Percentiles rank a stretch among this genome's conserved stretches.
These are phyloP conservation scores for Coemansia sp. DNA, from an alignment of 371 early-diverging fungal genomes.

Conservation along the genomic window DNA sequence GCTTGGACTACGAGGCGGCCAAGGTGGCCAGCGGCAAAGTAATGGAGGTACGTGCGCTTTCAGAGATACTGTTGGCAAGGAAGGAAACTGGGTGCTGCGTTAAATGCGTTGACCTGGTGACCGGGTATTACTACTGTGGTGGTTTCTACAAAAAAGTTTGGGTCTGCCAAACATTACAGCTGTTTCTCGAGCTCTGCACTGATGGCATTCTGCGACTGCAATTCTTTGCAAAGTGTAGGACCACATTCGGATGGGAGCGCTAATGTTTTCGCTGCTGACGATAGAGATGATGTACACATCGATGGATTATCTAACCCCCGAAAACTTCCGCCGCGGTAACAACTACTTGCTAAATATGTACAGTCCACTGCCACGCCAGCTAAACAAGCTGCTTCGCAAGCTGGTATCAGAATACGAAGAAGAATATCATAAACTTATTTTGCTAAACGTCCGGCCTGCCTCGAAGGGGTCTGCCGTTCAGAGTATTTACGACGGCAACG, in stretches of 20 bases:
- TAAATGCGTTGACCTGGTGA: background rate
- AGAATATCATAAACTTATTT: conserved; percentile 30
- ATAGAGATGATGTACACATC: conserved; percentile 51
- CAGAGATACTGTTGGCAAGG: background rate
- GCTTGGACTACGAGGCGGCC: conserved; percentile 44
- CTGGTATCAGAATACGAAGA: conserved; percentile 36
- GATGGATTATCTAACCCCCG: conserved; percentile 46
- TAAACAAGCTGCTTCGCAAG: conserved; percentile 29
- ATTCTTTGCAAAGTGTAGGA: conserved; percentile 14
- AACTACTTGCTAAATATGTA: conserved; percentile 39
- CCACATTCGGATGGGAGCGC: conserved; percentile 44
- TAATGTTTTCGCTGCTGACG: conserved; percentile 49
- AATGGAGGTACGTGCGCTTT: conserved; percentile 40
- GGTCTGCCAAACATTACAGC: too few relatives aligned
- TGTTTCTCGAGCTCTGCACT: too few relatives aligned
- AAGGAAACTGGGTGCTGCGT: background rate
- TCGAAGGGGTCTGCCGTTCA: background rate
- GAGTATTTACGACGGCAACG: background rate
- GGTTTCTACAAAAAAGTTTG: background rate
- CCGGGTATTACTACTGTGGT: background rate
- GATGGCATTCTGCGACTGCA: background rate
- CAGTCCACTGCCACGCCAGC: conserved; percentile 27
- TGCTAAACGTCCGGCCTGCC: conserved; percentile 10
- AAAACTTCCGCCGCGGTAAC: conserved; percentile 44
- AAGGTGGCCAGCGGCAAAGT: conserved; percentile 45